A percentile compares a stretch with the other conserved stretches of the same genome.
Conservation (phyloP, 2,329 filamentous ascomycete species). For the Cladosporium halotolerans region DNA sequence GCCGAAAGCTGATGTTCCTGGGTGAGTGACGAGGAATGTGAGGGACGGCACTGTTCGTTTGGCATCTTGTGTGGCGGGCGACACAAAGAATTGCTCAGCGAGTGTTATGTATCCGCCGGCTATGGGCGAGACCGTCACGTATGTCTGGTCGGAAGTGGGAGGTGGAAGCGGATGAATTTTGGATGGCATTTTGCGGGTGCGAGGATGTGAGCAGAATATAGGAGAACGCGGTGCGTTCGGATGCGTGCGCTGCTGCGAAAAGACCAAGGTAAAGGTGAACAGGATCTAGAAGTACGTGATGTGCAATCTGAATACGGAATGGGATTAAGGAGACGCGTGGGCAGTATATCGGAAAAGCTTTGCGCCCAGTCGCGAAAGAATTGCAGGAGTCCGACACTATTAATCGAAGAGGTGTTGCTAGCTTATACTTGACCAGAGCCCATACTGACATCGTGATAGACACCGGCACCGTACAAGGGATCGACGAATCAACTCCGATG, state of each 20-base stretch:
- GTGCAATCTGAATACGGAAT: no score
- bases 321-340: no score
- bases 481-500: background rate
- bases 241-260: background rate
- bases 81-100: slow-evolving; percentile 24
- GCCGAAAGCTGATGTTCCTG: slow-evolving; percentile 21
- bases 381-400: no score
- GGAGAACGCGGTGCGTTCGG: no score
- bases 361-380: no score
- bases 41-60: slow-evolving; percentile 48
- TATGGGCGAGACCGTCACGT: slow-evolving; percentile 27
- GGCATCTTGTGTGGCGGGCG: slow-evolving; percentile 35
- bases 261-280: no score
- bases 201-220: background rate
- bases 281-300: no score
- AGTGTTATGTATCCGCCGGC: slow-evolving; percentile 29
- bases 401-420: no score
- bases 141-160: slow-evolving; percentile 19
- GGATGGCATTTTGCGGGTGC: background rate
- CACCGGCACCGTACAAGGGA: background rate
- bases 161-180: slow-evolving; percentile 15
- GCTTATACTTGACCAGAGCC: no score
- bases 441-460: no score
- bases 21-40: slow-evolving; percentile 48
- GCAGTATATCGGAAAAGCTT: no score